These are phyloP conservation scores for Phytophthora aleatoria DNA, from an alignment of 352 stramenopile species.

Conservation along the genomic window DNA sequence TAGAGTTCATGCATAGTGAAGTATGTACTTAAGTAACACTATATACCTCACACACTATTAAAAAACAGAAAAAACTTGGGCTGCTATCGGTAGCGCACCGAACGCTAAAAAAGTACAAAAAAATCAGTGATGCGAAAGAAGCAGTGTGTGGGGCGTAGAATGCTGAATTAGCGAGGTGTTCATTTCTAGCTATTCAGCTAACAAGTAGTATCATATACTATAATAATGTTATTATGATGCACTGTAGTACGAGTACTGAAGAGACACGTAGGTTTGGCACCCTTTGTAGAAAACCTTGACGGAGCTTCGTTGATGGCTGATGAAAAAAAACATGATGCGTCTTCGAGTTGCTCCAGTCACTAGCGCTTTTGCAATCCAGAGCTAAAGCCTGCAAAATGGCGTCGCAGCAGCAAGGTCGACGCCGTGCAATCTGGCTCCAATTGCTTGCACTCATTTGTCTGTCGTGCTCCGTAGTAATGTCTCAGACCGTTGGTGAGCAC, in stretches of 20 bases:
- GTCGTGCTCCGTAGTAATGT: background rate
- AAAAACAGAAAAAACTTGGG: too few species aligned
- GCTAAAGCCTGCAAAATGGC: background rate
- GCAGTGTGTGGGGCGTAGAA: too few species aligned
- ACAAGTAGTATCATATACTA: too few species aligned
- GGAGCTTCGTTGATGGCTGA: constrained; percentile 12
- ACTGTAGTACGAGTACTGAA: background rate
- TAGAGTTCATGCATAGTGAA: too few species aligned
- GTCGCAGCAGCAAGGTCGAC: background rate
- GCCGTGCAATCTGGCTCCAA: background rate
- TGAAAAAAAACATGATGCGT: background rate
- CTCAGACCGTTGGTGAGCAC: constrained; percentile 5
- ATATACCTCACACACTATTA: too few species aligned
- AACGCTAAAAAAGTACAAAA: too few species aligned
- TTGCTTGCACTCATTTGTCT: background rate
- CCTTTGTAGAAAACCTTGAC: constrained; percentile 8
- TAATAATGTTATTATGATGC: too few species aligned
- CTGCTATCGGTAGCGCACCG: too few species aligned
- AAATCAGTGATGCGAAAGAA: too few species aligned
- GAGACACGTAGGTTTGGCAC: constrained; percentile 3
- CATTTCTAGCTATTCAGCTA: too few species aligned
- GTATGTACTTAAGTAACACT: too few species aligned
- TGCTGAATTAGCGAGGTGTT: too few species aligned
- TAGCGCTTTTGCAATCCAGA: constrained; percentile 4
- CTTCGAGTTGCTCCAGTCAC: background rate